Conservation (phyloP, 768 basidiomycete species). For the Hebeloma cylindrosporum region DNA sequence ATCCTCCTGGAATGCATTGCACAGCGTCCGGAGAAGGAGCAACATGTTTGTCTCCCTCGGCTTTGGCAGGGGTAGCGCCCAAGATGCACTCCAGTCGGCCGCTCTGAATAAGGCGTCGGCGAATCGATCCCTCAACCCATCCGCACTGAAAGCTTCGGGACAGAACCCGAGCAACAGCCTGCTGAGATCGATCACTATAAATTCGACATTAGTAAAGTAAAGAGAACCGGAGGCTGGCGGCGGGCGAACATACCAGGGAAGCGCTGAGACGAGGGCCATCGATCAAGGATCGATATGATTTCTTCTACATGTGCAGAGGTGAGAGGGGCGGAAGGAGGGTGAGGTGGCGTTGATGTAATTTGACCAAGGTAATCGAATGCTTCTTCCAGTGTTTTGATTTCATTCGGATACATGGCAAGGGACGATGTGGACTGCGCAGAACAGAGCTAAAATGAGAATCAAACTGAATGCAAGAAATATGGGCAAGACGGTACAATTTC, state of each 20-base stretch:
- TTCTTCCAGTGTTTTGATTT: slow-evolving; percentile 57
- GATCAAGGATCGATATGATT: slow-evolving; percentile 61
- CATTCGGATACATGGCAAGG: slow-evolving; percentile 71
- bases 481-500: slow-evolving; percentile 60
- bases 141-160: slow-evolving; percentile 47
- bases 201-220: background rate
- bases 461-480: background rate
- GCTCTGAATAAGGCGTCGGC: slow-evolving; percentile 65
- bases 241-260: slow-evolving; percentile 58
- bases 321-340: slow-evolving; percentile 34
- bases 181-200: slow-evolving; percentile 79
- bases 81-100: slow-evolving; percentile 61
- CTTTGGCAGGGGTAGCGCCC: slow-evolving; percentile 61
- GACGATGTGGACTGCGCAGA: slow-evolving; percentile 59
- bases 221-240: slow-evolving; percentile 1
- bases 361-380: slow-evolving; percentile 59
- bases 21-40: slow-evolving; percentile 73
- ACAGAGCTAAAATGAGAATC: background rate
- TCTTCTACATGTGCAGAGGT: slow-evolving; percentile 56
- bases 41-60: slow-evolving; percentile 82
- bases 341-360: slow-evolving; percentile 38
- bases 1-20: slow-evolving; percentile 74
- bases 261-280: slow-evolving; percentile 72
- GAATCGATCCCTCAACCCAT: slow-evolving; percentile 47
- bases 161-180: slow-evolving; percentile 72